Evolutionary conservation across 768 basidiomycete genomes (phyloP).

Genomic region (Macrolepiota dolichaula): DNA sequence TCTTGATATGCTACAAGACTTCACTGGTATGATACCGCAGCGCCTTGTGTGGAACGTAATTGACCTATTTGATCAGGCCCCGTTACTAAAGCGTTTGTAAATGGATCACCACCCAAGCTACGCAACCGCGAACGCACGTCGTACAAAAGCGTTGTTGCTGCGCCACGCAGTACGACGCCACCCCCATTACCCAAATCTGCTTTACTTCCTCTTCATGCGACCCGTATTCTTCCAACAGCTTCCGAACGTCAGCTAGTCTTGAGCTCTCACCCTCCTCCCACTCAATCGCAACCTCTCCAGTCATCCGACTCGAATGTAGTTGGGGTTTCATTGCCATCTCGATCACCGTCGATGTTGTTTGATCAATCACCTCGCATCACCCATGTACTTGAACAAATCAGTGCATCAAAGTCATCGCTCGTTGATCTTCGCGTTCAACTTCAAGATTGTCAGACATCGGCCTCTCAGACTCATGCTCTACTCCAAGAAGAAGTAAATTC

Average conservation of each 20-base stretch:
- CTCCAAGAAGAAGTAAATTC: conserved; percentile 75
- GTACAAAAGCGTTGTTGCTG: conserved; percentile 31
- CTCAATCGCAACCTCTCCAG: conserved; percentile 22
- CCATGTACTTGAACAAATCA: conserved; percentile 75
- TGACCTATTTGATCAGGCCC: conserved; percentile 33
- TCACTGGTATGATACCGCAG: conserved; percentile 46
- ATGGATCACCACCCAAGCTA: conserved; percentile 53
- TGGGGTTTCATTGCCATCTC: conserved; percentile 29
- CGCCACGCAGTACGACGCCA: conserved; percentile 66
- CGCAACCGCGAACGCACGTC: conserved; percentile 56
- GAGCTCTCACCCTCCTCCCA: conserved; percentile 23
- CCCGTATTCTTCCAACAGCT: conserved; percentile 34
- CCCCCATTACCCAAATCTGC: conserved; percentile 84
- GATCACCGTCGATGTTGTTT: conserved; percentile 40
- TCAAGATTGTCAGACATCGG: conserved; percentile 51
- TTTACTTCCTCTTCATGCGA: conserved; percentile 72
- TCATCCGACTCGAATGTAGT: conserved; percentile 24
- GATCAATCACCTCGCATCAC: conserved; percentile 70
- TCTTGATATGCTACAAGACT: conserved; percentile 66
- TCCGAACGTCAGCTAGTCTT: conserved; percentile 27
- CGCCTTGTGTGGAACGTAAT: neutral
- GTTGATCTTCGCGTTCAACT: conserved; percentile 71
- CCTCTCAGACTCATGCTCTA: conserved; percentile 55
- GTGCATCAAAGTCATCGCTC: conserved; percentile 55
- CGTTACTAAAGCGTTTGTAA: conserved; percentile 43